Evolutionary conservation across 371 early-diverging fungal genomes (phyloP), one percentile per base, ranked within the genome.

Genomic region (Homolaphlyctis polyrhiza): DNA sequence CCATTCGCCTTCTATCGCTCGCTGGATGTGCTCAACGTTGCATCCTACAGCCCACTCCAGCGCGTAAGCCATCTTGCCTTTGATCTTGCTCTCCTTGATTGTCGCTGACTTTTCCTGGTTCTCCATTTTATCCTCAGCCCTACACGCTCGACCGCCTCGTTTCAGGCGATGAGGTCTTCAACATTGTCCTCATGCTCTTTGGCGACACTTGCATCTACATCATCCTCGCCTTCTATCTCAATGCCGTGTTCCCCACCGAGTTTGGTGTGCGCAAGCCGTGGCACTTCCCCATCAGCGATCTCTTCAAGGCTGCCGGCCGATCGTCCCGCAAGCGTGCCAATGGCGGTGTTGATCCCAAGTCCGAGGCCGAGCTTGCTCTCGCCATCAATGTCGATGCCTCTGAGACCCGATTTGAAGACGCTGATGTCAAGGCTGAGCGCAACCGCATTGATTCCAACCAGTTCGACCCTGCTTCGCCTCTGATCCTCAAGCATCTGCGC

Each of bases 1-100:
- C 86, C 87, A 2, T 89, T 89, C 70, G 89, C 88, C 14, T 88
- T 89, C 71, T 89, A 86, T 72, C 65, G 74, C 11, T 79, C 78
- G 3, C 68, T 89, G 48, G 63, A 68, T 11, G 58, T 77, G 16
- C 67, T 88, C 60, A 84, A 85, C 63, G 32, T 33, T 4, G 81
- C 80, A 0, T 75, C 80, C 30, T 71, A 58, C 36, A 35, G 11
- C 14, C 52, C 25, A 8, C n/a, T 28, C 52, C n/a, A 1, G 35
- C 52, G 39, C 39, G 11, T 18, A n/a, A n/a, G n/a, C n/a, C n/a
- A n/a, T n/a, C n/a, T n/a, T n/a, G n/a, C n/a, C n/a, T n/a, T n/a
- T n/a, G n/a, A n/a, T 39, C 39, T 39, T 39, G 39, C 39, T 78
- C 43, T 68, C 68, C 8, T 25, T 84, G 66, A 64, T 77, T 47